A percentile compares a stretch with the other conserved stretches of the same genome.
Conservation (phyloP, 2,329 filamentous ascomycete species). For the Fusarium compactum region DNA sequence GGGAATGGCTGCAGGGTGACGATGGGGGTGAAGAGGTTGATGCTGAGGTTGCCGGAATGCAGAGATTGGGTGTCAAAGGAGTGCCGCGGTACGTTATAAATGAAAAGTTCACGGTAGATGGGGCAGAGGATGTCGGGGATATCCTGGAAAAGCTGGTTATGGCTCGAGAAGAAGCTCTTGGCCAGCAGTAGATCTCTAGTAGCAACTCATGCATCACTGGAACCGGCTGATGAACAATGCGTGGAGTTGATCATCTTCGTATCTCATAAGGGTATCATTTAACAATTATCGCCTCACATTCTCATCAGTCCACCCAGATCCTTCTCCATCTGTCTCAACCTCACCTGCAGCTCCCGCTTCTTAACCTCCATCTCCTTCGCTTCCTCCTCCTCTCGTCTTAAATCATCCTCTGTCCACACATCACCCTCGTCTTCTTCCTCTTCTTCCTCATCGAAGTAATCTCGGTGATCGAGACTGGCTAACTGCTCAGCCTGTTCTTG, state of each 20-base stretch:
- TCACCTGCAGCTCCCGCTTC: constrained; percentile 67
- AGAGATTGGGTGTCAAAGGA: constrained; percentile 67
- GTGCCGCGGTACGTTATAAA: constrained; percentile 84
- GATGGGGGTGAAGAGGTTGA: constrained; percentile 70
- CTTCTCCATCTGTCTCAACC: constrained; percentile 66
- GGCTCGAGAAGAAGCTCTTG: constrained; percentile 52
- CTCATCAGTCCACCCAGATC: constrained; percentile 66
- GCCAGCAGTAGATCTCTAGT: background rate
- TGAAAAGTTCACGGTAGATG: constrained; percentile 73
- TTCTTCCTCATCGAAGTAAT: constrained; percentile 67
- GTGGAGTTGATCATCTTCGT: constrained; percentile 8
- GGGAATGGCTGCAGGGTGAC: constrained; percentile 65
- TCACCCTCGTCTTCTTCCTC: constrained; percentile 60
- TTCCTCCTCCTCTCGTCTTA: constrained; percentile 76
- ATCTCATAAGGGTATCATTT: constrained; percentile 38
- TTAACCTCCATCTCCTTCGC: constrained; percentile 66
- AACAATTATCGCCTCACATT: constrained; percentile 55
- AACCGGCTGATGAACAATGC: background rate
- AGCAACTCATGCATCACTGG: background rate
- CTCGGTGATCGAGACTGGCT: constrained; percentile 74
- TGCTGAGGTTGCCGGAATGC: constrained; percentile 64
- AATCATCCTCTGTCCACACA: constrained; percentile 74
- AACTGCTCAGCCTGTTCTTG: constrained; percentile 80
- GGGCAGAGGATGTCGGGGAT: constrained; percentile 76
- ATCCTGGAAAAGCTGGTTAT: constrained; percentile 76